Base-by-base conservation (phyloP, 495 filamentous ascomycete genomes). In the Penicillium canescens region DNA sequence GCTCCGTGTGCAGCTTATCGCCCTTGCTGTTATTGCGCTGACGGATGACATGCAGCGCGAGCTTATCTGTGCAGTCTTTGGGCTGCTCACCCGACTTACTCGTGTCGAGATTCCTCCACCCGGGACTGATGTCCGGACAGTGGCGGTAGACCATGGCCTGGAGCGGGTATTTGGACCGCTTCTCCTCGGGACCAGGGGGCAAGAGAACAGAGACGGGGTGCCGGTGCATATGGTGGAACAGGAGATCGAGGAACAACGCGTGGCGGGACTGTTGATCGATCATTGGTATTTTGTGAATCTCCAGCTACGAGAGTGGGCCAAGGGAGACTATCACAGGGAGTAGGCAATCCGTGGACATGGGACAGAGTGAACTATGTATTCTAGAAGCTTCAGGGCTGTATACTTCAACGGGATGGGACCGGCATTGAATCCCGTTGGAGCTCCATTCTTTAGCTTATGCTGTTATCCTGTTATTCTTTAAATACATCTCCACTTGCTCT, bases 11-110 rank as follows among this genome's bases (percentile, higher is more conserved):
- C 62, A 66, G 41, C 63, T 69, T 6, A 70, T 76, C 24, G 52
- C 69, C 0, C 60, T 75, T 13, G 75, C 75, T n/a, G 63, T 76
- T 9, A 56, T 76, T 31, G 72, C 69, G 4, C 46, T 71, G 42
- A 67, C 70, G 8, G 65, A 55, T 37, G 61, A 71, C 39, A 65
- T 74, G 65, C 67, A 75, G 51, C 58, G 71, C 21, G 68, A 72
- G 26, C 63, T 78, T 16, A 69, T 75, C 50, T 76, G 75, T 46
- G 70, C 66, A 2, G 60, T 75, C 0, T 71, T 76, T 53, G 75
- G 73, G 5, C 57, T 78, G 6, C 65, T 74, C 44, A 48, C 61
- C 5, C 37, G 61, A 2, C 35, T 76, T 34, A 69, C 35, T 58
- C 68, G 34, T 7, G 45, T 56, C 9, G 63, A 67, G 44, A 46